phyloP scores from a whole-genome alignment of 2,329 filamentous ascomycete species.

The Fusarium phyllophilum region DNA sequence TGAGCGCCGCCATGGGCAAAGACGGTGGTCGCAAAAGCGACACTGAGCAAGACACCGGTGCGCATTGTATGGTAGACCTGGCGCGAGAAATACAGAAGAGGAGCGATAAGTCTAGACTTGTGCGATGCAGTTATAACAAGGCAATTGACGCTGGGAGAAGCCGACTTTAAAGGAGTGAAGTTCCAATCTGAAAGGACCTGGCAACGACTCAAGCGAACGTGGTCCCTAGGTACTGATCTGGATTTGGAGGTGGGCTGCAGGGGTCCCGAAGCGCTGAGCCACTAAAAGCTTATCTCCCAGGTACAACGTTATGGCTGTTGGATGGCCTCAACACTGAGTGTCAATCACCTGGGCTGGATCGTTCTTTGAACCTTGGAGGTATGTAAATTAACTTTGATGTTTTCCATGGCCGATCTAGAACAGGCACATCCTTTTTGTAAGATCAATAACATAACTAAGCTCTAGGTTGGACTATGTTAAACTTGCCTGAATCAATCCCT shows the following conservation, averaged over 20 bases:
- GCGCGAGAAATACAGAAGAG: not conserved
- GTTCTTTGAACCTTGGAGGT: not conserved
- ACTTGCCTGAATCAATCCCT: not conserved
- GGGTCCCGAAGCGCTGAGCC: constrained; percentile 24
- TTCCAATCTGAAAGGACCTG: constrained; percentile 4
- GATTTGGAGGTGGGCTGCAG: constrained; percentile 26
- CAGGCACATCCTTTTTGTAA: not conserved
- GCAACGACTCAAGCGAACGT: constrained; percentile 22
- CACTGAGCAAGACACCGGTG: constrained; percentile 45
- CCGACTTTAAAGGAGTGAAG: constrained; percentile 30
- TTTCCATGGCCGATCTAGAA: not conserved
- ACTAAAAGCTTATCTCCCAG: constrained; percentile 29
- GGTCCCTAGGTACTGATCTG: constrained; percentile 4
- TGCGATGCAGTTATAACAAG: constrained; percentile 16
- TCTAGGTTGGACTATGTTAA: not conserved
- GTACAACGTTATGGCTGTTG: not conserved
- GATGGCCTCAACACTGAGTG: not conserved
- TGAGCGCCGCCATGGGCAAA: constrained; percentile 61
- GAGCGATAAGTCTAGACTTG: not conserved
- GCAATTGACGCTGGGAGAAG: constrained; percentile 25
- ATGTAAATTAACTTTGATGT: constrained; percentile 10
- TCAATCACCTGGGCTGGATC: not conserved
- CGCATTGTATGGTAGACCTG: constrained; percentile 41
- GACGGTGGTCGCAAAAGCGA: constrained; percentile 55
- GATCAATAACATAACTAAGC: not conserved